phyloP scores from a whole-genome alignment of 2,329 filamentous ascomycete species.

The Metarhizium robertsii region DNA sequence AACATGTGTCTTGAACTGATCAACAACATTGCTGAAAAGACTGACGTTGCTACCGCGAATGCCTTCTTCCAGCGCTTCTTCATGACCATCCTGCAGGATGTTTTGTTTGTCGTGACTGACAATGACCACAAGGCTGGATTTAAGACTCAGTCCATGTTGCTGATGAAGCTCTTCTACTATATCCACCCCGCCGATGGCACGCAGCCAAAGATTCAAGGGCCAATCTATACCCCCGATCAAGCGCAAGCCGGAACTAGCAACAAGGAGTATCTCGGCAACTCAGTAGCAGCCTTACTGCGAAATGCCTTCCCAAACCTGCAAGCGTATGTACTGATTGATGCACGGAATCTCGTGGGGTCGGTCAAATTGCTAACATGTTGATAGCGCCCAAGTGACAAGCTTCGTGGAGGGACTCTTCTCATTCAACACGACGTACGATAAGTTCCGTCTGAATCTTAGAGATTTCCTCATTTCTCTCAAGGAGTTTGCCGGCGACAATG shows the following conservation, averaged over 20 bases:
- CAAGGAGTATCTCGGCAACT: constrained; percentile 81
- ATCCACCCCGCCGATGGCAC: constrained; percentile 62
- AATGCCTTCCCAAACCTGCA: constrained; percentile 92
- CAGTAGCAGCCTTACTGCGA: constrained; percentile 74
- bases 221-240: constrained; percentile 80
- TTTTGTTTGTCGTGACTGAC: constrained; percentile 96
- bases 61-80: constrained; percentile 99
- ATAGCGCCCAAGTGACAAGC: constrained; percentile 71
- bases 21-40: constrained; percentile 92
- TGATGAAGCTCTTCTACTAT: constrained; percentile 94
- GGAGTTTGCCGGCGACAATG: constrained; percentile 92
- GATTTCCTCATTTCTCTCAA: constrained; percentile 97
- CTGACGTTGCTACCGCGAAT: constrained; percentile 75
- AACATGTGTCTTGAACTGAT: constrained; percentile 98
- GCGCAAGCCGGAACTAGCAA: constrained; percentile 77
- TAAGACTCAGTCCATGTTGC: constrained; percentile 90
- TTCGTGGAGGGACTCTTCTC: constrained; percentile 89
- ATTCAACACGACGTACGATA: constrained; percentile 78
- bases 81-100: constrained; percentile 88
- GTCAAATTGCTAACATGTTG: constrained; percentile 23
- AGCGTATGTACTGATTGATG: constrained; percentile 48
- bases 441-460: constrained; percentile 91
- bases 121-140: constrained; percentile 98
- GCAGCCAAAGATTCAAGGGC: constrained; percentile 80
- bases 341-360: not conserved